Conservation (phyloP, 169 alveolate genomes). For the Plasmodium reichenowi region DNA sequence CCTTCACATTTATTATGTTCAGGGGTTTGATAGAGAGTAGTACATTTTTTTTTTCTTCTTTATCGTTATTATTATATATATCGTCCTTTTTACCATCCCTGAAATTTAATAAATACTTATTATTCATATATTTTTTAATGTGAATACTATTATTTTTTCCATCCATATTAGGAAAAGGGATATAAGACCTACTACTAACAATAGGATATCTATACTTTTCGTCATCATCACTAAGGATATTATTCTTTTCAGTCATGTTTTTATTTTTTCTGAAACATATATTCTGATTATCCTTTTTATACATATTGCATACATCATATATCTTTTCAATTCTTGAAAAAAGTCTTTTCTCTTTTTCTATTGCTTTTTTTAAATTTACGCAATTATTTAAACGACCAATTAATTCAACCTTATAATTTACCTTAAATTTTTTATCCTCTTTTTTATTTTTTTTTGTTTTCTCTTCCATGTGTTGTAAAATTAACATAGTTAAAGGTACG, state of each 20-base stretch:
- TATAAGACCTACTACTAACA: not conserved
- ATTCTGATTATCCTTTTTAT: constrained; percentile 6
- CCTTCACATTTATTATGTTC: too few relatives aligned
- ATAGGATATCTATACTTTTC: too few relatives aligned
- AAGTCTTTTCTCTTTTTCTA: constrained; percentile 35
- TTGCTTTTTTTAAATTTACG: constrained; percentile 1
- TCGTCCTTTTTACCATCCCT: too few relatives aligned
- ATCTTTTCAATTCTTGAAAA: constrained; percentile 66
- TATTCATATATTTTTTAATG: too few relatives aligned
- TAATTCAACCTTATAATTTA: constrained; percentile 56
- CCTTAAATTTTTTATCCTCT: constrained; percentile 10
- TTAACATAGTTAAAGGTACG: constrained; percentile 67
- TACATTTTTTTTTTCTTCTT: too few relatives aligned
- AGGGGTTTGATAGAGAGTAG: too few relatives aligned
- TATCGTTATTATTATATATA: too few relatives aligned
- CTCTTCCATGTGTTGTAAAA: constrained; percentile 40
- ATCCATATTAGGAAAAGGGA: constrained; percentile 49
- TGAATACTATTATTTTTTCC: too few relatives aligned
- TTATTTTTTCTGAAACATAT: too few relatives aligned
- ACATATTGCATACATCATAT: constrained; percentile 25
- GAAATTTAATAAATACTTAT: too few relatives aligned
- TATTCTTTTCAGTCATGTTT: too few relatives aligned
- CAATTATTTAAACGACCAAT: constrained; percentile 19
- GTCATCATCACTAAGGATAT: too few relatives aligned
- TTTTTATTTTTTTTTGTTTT: not conserved